Conservation (phyloP, 1,284 basidiomycete genomes). For the Phlebopus sp. region DNA sequence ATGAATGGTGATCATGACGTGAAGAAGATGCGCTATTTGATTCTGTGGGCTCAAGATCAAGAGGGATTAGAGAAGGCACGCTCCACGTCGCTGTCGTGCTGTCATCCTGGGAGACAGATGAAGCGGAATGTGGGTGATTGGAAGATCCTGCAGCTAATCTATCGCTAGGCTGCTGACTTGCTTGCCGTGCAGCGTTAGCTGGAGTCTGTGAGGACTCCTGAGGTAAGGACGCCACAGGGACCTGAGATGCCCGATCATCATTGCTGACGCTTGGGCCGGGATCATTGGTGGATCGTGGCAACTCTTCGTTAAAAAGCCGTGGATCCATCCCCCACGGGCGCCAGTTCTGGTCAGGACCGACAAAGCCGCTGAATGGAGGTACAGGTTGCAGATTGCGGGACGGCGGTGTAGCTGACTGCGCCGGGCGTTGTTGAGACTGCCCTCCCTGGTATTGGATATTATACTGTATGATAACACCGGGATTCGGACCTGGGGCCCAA, state of each 20-base stretch:
- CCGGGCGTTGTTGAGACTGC: constrained; percentile 24
- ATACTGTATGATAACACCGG: constrained; percentile 52
- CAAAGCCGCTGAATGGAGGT: constrained; percentile 54
- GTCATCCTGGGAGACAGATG: constrained; percentile 7
- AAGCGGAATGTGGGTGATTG: constrained; percentile 2
- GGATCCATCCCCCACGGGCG: constrained; percentile 52
- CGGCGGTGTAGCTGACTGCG: constrained; percentile 28
- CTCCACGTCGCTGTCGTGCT: constrained; percentile 19
- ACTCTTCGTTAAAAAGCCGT: constrained; percentile 24
- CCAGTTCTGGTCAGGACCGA: constrained; percentile 62
- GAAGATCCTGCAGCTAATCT: constrained; percentile 9
- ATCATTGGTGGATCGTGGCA: constrained; percentile 3
- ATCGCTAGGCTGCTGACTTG: constrained; percentile 39
- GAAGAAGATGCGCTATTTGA: constrained; percentile 6
- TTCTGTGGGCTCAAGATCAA: constrained; percentile 37
- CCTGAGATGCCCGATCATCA: constrained; percentile 14
- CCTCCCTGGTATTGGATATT: constrained; percentile 51
- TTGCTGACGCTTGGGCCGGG: constrained; percentile 9
- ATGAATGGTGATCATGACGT: constrained; percentile 1
- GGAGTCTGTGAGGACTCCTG: constrained; percentile 25
- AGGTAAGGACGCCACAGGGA: constrained; percentile 14
- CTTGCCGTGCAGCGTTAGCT: constrained; percentile 45
- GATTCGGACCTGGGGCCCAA: constrained; percentile 31
- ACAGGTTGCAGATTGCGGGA: constrained; percentile 31
- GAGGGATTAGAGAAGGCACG: constrained; percentile 51